Base-by-base conservation (phyloP, 2,329 filamentous ascomycete genomes). In the Xylariaceae sp. region DNA sequence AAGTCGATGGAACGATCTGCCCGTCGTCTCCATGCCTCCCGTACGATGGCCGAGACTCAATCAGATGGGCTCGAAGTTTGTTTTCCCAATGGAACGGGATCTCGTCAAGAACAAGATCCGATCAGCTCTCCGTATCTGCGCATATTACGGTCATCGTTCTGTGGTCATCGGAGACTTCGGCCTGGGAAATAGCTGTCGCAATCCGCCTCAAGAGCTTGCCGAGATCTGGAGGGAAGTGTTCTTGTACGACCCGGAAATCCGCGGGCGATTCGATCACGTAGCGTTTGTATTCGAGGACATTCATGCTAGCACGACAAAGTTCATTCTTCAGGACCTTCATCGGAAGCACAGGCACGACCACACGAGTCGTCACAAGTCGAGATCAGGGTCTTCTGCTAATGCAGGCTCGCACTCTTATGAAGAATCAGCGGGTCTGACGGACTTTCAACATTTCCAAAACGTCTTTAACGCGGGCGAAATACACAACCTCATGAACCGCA, bases 51-150 rank as follows among this genome's bases (percentile, higher is more conserved):
- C 89, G 15, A 91, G 90, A 73, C 80, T 92, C 45, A 86, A 86
- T 66, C 82, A 85, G 60, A 78, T 79, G 53, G 86, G 85, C n/a
- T 78, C 78, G 61, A 83, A 83, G 63, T 92, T 90, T 73, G 88
- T 87, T 0, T 92, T 92, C 72, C 77, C 79, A 2, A 80, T 86
- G 67, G 89, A 92, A 73, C 82, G 82, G 61, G 84, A 88, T 64
- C 79, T 90, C 71, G 88, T 90, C 74, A 81, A 80, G 67, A 85
- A 88, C 67, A 90, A 91, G 74, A 86, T 92, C 72, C 83, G 85
- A 18, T 83, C 84, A 1, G 85, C 88, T 2, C 80, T 92, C 15
- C 81, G 85, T 51, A 89, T 91, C 63, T 89, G 88, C 63, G 82
- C 82, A 15, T 82, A 80, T 67, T 80, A 84, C 66, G 76, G 77